Percentiles rank a stretch among this genome's conserved stretches.
phyloP scores from a whole-genome alignment of 495 filamentous ascomycete species.

The Aspergillus wentii region DNA sequence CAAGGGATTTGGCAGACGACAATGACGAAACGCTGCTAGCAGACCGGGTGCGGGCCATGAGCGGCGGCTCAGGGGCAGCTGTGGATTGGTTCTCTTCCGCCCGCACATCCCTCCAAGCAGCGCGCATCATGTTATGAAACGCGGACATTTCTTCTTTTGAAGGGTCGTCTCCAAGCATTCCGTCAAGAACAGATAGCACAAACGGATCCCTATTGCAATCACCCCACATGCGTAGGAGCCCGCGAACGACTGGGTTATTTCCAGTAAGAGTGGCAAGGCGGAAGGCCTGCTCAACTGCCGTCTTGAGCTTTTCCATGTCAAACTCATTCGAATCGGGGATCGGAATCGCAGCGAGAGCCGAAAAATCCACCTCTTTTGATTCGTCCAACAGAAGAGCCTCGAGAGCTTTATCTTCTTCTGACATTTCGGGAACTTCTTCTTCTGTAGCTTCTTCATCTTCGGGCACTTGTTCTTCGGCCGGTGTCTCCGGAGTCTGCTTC shows the following conservation, averaged over 20 bases:
- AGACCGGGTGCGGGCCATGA: conserved; percentile 20
- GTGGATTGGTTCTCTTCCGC: conserved; percentile 7
- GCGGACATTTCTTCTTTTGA: conserved; percentile 15
- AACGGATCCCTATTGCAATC: conserved; percentile 21
- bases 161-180: conserved; percentile 18
- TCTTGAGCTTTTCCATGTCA: conserved; percentile 22
- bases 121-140: conserved; percentile 23
- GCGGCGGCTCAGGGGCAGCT: conserved; percentile 3
- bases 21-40: conserved; percentile 41
- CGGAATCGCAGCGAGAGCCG: conserved; percentile 17
- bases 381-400: conserved; percentile 6
- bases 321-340: conserved; percentile 15
- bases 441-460: not conserved
- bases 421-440: not conserved
- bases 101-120: conserved; percentile 14
- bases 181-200: conserved; percentile 19
- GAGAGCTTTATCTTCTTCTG: conserved; percentile 3
- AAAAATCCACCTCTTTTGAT: conserved; percentile 14
- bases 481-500: conserved; percentile 12
- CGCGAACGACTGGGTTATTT: conserved; percentile 22
- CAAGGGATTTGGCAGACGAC: conserved; percentile 36
- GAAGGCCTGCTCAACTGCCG: conserved; percentile 16
- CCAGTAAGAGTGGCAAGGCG: conserved; percentile 16
- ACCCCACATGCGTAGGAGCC: conserved; percentile 22
- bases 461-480: conserved; percentile 9